Evolutionary conservation across 306 rosid genomes (phyloP).

Genomic region (Styphnolobium japonicum): DNA sequence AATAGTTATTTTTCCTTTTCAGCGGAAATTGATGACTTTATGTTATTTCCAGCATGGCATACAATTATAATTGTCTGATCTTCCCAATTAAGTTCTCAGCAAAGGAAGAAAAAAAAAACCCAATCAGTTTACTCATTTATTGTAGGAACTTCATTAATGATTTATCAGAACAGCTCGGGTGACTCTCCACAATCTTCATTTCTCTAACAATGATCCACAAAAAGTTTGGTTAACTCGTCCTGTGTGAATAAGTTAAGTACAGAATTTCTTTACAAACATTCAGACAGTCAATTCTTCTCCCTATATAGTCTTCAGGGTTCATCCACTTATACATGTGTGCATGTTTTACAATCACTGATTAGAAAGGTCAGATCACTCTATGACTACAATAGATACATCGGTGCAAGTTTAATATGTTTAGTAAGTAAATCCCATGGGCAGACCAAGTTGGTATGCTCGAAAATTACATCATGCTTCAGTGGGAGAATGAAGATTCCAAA

Average conservation of each 20-base stretch:
- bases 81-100: background rate
- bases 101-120: background rate
- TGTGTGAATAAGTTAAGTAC: background rate
- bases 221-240: background rate
- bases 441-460: background rate
- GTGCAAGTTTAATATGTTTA: background rate
- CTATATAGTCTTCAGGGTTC: background rate
- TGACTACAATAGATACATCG: background rate
- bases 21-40: background rate
- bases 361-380: background rate
- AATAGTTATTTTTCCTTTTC: background rate
- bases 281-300: background rate
- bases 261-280: conserved; percentile 6
- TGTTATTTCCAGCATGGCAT: background rate
- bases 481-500: background rate
- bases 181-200: background rate
- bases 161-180: background rate
- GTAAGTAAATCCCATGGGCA: background rate
- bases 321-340: background rate
- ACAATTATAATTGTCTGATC: background rate
- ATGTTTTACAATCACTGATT: background rate
- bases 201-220: background rate
- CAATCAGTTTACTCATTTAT: background rate
- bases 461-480: background rate
- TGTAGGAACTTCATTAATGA: background rate